Evolutionary conservation across 2,329 filamentous ascomycete species (phyloP).

Genomic region (Pseudogymnoascus sp.): DNA sequence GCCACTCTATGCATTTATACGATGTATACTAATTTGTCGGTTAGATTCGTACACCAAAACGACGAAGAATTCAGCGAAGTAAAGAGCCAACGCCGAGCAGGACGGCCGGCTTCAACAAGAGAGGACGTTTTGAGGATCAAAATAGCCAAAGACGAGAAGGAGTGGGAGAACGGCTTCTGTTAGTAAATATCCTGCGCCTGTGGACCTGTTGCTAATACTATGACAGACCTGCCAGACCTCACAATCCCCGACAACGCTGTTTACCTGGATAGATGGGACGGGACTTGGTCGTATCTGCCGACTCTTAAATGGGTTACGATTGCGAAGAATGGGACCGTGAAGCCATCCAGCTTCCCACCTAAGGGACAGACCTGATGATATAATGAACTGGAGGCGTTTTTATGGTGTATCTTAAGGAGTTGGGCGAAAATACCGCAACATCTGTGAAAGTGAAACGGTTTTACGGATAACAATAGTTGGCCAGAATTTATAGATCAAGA

Average conservation of each 20-base stretch:
- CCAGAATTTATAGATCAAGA: neutral
- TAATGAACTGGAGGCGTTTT: constrained; percentile 1
- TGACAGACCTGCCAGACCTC: constrained; percentile 64
- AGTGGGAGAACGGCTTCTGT: constrained; percentile 80
- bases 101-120: constrained; percentile 66
- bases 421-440: constrained; percentile 1
- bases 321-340: constrained; percentile 52
- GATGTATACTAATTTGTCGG: constrained; percentile 18
- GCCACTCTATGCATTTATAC: constrained; percentile 24
- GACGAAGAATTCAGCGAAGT: constrained; percentile 61
- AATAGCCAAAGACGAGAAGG: constrained; percentile 62
- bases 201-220: constrained; percentile 7
- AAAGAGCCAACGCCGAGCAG: constrained; percentile 64
- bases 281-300: constrained; percentile 72
- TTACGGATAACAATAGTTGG: neutral
- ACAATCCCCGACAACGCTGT: constrained; percentile 55
- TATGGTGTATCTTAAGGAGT: constrained; percentile 4
- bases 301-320: constrained; percentile 71
- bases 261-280: constrained; percentile 67
- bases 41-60: constrained; percentile 57
- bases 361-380: constrained; percentile 35
- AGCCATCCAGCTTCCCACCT: constrained; percentile 72
- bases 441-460: neutral
- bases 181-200: constrained; percentile 26
- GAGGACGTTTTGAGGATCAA: constrained; percentile 71